Conservation (phyloP, 2,329 filamentous ascomycete genomes). For the Escovopsis sp. region DNA sequence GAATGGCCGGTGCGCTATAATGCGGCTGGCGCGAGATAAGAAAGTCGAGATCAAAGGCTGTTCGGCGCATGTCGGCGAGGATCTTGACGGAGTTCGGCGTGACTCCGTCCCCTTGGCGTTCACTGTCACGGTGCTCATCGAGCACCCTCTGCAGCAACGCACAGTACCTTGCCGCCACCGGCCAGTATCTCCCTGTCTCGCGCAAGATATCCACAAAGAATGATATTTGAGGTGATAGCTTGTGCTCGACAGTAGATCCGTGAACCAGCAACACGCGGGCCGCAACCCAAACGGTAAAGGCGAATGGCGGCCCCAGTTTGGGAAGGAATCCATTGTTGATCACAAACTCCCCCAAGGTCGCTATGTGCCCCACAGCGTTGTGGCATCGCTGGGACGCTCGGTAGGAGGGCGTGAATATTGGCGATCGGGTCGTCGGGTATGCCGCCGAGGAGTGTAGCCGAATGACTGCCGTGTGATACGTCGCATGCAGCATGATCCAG, state of each 20-base stretch:
- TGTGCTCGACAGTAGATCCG: constrained; percentile 76
- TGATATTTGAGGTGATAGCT: constrained; percentile 62
- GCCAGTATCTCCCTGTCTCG: constrained; percentile 73
- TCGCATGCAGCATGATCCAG: constrained; percentile 84
- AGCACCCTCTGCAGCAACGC: constrained; percentile 67
- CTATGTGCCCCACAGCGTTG: constrained; percentile 69
- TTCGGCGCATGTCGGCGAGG: constrained; percentile 79
- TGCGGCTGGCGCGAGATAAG: constrained; percentile 70
- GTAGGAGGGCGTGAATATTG: constrained; percentile 80
- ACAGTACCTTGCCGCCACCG: constrained; percentile 71
- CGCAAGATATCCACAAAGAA: constrained; percentile 71
- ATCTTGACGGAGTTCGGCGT: constrained; percentile 77
- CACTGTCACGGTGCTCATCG: constrained; percentile 70
- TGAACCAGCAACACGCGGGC: constrained; percentile 78
- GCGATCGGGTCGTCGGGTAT: constrained; percentile 77
- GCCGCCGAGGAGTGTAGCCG: constrained; percentile 83
- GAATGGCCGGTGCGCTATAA: constrained; percentile 20
- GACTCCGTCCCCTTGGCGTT: constrained; percentile 57
- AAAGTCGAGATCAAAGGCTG: constrained; percentile 80
- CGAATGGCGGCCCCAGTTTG: constrained; percentile 78
- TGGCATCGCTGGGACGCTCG: constrained; percentile 73
- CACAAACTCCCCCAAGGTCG: constrained; percentile 64
- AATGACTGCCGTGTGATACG: constrained; percentile 81
- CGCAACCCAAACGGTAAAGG: constrained; percentile 85
- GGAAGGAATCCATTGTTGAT: constrained; percentile 58